Evolutionary conservation across 805 yeast genomes (phyloP), one percentile per base, ranked within the genome.

Genomic region (Hanseniaspora mollemarum): DNA sequence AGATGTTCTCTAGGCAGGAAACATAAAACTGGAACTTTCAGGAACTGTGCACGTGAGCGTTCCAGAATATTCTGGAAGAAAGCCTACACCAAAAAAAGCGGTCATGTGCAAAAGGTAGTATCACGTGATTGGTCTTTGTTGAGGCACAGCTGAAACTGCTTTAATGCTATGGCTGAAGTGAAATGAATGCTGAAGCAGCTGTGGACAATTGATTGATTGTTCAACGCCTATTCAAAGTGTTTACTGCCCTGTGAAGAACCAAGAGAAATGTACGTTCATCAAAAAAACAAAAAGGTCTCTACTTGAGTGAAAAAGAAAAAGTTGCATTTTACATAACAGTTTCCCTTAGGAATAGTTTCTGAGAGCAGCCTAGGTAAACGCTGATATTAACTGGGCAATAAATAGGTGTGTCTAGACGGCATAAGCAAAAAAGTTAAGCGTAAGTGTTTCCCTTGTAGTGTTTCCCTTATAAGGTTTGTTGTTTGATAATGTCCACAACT

Each of bases 401-500:
- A 28, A 28, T 28, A 28, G 12, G 13, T 9, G 32, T 13, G 13
- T 28, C 32, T 28, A 28, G 13, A 28, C 9, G 12, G 13, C 32
- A 28, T 13, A 28, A 9, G 13, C 32, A 28, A 9, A 28, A 13
- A 9, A 28, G 9, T 13, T 28, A 28, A 28, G n/a, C n/a, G n/a
- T n/a, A n/a, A n/a, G n/a, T n/a, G n/a, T n/a, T n/a, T n/a, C n/a
- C 3, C 13, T 19, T n/a, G 22, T 25, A 24, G 2, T 15, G 2
- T 9, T 9, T 41, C n/a, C 3, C 2, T 24, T 48, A 43, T 29
- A 41, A 2, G 38, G 35, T 42, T 19, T 49, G 52, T 26, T 49
- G 46, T 40, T 55, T 48, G 9, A 65, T 53, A 42, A 64, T 60
- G 16, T 56, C 50, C 31, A 56, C 59, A 51, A 65, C 53, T 12